phyloP scores from a whole-genome alignment of 345 rosid species.

The Pistacia integerrima region DNA sequence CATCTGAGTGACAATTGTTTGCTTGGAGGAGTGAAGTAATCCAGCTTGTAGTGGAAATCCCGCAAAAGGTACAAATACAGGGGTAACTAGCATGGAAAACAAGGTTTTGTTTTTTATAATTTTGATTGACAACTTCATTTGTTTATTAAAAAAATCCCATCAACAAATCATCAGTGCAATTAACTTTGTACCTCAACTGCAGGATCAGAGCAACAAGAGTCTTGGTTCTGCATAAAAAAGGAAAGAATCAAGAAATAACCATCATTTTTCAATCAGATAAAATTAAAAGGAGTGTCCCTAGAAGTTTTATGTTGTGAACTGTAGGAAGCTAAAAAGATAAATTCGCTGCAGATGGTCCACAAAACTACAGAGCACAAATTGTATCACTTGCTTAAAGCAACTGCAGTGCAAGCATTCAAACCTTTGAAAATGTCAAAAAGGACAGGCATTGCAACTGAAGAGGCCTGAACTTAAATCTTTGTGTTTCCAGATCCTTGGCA shows the following conservation, averaged over 20 bases:
- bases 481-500: constrained; percentile 54
- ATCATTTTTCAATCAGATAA: constrained; percentile 5
- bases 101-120: constrained; percentile 1
- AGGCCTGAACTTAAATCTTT: constrained; percentile 80
- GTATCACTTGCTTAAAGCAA: neutral
- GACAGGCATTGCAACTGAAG: constrained; percentile 59
- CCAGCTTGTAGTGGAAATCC: constrained; percentile 73
- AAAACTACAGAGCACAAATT: neutral
- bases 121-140: constrained; percentile 1
- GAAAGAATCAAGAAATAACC: constrained; percentile 11
- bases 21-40: constrained; percentile 45
- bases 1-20: constrained; percentile 43
- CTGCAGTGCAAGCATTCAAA: constrained; percentile 27
- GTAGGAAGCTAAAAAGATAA: too few species aligned
- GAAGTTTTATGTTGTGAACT: neutral
- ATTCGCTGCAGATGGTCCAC: neutral
- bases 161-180: neutral
- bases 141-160: neutral
- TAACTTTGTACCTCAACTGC: constrained; percentile 61
- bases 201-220: constrained; percentile 61
- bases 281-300: neutral
- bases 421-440: constrained; percentile 68
- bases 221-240: constrained; percentile 49
- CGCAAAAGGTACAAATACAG: constrained; percentile 64
- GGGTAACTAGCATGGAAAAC: constrained; percentile 60